Percentiles rank a stretch among this genome's conserved stretches.
phyloP scores from a whole-genome alignment of 1,284 basidiomycete genomes.

The Ustilago bromivora region DNA sequence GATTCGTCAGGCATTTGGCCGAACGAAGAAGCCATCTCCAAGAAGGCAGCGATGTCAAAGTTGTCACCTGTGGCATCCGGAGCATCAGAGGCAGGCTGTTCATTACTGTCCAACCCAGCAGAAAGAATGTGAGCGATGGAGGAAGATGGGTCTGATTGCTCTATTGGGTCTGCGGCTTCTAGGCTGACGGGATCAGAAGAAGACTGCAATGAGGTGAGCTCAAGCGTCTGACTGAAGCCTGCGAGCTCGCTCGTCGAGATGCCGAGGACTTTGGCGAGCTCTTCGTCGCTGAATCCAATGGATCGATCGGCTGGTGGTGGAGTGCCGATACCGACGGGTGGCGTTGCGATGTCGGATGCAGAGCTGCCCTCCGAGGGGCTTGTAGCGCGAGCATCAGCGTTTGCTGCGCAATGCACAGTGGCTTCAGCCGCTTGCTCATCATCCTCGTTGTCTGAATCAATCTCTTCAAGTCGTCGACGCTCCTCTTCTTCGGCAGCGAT shows the following conservation, averaged over 20 bases:
- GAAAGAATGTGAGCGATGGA: conserved; percentile 7
- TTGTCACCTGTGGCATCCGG: conserved; percentile 4
- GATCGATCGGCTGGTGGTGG: conserved; percentile 15
- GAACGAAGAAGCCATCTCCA: conserved; percentile 40
- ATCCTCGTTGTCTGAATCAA: conserved; percentile 26
- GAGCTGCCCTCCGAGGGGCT: conserved; percentile 22
- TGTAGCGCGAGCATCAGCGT: not conserved
- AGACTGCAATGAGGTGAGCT: conserved; percentile 20
- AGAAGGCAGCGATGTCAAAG: conserved; percentile 44
- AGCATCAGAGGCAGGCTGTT: not conserved
- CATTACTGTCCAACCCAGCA: not conserved
- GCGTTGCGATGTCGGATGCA: conserved; percentile 18
- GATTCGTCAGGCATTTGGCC: conserved; percentile 2
- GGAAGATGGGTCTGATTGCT: not conserved
- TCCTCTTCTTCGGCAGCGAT: conserved; percentile 44
- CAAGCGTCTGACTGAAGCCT: conserved; percentile 43
- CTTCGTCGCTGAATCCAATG: conserved; percentile 41
- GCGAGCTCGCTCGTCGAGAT: conserved; percentile 46
- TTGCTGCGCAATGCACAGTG: not conserved
- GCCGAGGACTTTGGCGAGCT: conserved; percentile 49
- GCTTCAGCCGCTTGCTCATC: not conserved
- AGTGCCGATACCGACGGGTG: conserved; percentile 13
- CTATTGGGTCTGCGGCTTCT: not conserved
- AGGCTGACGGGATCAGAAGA: not conserved
- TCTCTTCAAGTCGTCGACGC: conserved; percentile 32